Evolutionary conservation across 257 asterid species (phyloP), one percentile per base, ranked within the genome.

Genomic region (Cruciata laevipes): DNA sequence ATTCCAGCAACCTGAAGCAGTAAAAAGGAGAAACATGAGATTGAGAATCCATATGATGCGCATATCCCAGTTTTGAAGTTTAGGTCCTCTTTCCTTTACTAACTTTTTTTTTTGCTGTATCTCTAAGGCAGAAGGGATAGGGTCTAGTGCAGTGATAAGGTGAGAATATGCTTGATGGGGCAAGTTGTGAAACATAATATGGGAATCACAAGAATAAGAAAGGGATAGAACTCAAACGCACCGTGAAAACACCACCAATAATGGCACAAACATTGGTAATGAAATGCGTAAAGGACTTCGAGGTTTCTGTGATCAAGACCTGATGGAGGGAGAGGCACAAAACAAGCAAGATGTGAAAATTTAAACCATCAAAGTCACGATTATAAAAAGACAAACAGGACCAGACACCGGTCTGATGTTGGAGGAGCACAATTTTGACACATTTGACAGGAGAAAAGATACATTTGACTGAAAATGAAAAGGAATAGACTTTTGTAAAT

Each of bases 241-340:
- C 98, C 87, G 98, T 91, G 69, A 87, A 91, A 79, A 91, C 88
- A 44, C 98, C 98, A 76, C 98, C 98, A 52, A 91, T 87, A 42
- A 91, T 89, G 77, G 98, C 96, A 51, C 97, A 91, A 23, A 87
- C 80, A 52, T 84, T 87, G 59, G 98, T 91, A 58, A 89, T 77
- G 49, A 91, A 91, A 80, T 91, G 98, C 18, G 90, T 75, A 62
- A 91, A 91, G 25, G 97, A 87, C 78, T 89, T 87, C n/a, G 84
- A 61, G 61, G 83, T 76, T 83, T 87, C 95, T 38, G 95, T 83
- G 72, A 89, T 83, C 37, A 91, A 69, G 67, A 89, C 88, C 98
- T 92, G 80, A 53, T 17, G 42, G 57, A 24, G 66, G 73, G 56
- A 65, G 52, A 18, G 21, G 52, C 32, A 77, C 35, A 44, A 27